Base-by-base conservation (phyloP, 306 rosid genomes). In the Cucurbita ficifolia region DNA sequence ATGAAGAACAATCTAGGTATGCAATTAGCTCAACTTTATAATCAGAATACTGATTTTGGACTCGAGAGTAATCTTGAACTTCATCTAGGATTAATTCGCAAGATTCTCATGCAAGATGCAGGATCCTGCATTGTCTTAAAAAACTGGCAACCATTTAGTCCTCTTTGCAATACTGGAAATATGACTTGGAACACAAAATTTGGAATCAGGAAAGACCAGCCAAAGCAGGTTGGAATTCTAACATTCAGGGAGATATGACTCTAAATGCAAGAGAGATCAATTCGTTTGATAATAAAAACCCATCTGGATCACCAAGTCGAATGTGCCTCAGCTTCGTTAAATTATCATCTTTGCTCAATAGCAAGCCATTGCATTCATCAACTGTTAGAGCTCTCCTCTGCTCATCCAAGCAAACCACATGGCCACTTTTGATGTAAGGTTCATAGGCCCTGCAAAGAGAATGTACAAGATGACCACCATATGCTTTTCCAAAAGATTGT, bases 231-330 rank as follows among this genome's bases (percentile, higher is more conserved):
- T 21, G 72, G 7, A 43, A 43, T 22, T 43, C 36, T 8, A 22
- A 7, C 40, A 36, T 64, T 81, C 83, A 85, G 55, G 96, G 88
- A 71, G 92, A 87, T 72, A 88, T 76, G 52, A 71, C 89, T 72
- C 87, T 68, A 80, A 95, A 91, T 70, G 97, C 99, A 53, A 83
- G 87, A 58, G 99, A 76, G 82, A 95, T 95, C 61, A 95, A 71
- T 74, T 91, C 97, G 76, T 91, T 89, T 39, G 96, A 94, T 78
- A 94, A 82, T 57, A 94, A 92, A 79, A 94, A 94, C 75, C 99
- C 96, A 71, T 91, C 88, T 29, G 99, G 99, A 72, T 94, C 97
- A 77, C 92, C 88, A 24, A 91, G 86, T 75, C 99, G 79, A 67
- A 91, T 74, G 75, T 82, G 82, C 18, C 86, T 88, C 75, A 82